Evolutionary conservation across 2,329 filamentous ascomycete genomes (phyloP).

Genomic region (Xylariales sp.): DNA sequence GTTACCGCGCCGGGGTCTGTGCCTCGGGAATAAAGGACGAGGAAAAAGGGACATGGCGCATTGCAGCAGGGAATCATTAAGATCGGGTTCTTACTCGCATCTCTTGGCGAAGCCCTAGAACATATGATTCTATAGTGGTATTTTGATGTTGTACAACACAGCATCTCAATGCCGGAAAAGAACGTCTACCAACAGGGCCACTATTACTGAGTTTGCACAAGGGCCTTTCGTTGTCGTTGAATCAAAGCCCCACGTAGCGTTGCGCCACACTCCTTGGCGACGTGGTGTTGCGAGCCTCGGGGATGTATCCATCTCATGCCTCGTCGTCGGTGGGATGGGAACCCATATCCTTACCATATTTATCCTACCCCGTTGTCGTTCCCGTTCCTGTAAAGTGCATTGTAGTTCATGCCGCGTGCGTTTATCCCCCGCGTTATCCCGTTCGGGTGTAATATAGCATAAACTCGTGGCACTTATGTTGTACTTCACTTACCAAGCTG

Average conservation of each 20-base stretch:
- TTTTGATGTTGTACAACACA: slow-evolving; percentile 27
- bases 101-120: slow-evolving; percentile 26
- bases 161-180: slow-evolving; percentile 4
- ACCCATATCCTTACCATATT: slow-evolving; percentile 4
- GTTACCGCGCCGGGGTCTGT: slow-evolving; percentile 3
- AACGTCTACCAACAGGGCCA: background rate
- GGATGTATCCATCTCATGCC: slow-evolving; percentile 11
- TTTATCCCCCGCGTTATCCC: slow-evolving; percentile 27
- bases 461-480: slow-evolving; percentile 33
- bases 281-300: slow-evolving; percentile 22
- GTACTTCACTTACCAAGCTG: slow-evolving; percentile 32
- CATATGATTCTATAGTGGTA: slow-evolving; percentile 17
- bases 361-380: slow-evolving; percentile 10
- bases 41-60: slow-evolving; percentile 14
- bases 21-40: slow-evolving; percentile 5
- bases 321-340: slow-evolving; percentile 5
- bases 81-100: slow-evolving; percentile 27
- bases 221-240: slow-evolving; percentile 26
- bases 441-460: slow-evolving; percentile 30
- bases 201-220: slow-evolving; percentile 16
- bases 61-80: slow-evolving; percentile 24
- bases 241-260: slow-evolving; percentile 22
- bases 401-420: slow-evolving; percentile 29
- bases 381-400: slow-evolving; percentile 22
- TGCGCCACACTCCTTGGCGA: slow-evolving; percentile 10